Percentiles rank a stretch among this genome's conserved stretches.
Evolutionary conservation across 345 rosid species (phyloP).

Genomic region (Hypericum androsaemum): DNA sequence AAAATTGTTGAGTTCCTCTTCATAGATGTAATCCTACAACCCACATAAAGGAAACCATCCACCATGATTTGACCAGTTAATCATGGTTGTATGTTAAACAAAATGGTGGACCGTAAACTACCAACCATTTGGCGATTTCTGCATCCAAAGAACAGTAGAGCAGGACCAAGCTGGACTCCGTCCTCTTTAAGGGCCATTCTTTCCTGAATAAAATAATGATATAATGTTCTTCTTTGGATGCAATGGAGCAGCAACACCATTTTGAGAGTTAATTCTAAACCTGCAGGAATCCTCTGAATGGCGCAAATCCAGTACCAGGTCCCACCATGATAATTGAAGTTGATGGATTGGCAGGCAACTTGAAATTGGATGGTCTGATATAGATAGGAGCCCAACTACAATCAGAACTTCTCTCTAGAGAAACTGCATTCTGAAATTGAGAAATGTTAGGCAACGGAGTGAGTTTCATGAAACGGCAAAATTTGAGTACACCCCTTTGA

Average conservation of each 20-base stretch:
- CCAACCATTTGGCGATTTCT: constrained; percentile 24
- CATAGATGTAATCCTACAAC: constrained; percentile 23
- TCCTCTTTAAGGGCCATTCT: constrained; percentile 20
- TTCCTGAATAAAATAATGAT: constrained; percentile 13
- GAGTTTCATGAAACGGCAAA: no score
- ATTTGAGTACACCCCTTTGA: no score
- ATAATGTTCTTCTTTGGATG: neutral
- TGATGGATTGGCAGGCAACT: constrained; percentile 22
- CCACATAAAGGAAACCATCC: neutral
- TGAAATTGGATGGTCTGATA: constrained; percentile 22
- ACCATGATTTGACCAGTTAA: neutral
- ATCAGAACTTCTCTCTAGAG: constrained; percentile 19
- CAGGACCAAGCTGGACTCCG: constrained; percentile 18
- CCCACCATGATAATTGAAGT: constrained; percentile 25
- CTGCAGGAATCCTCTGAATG: constrained; percentile 26
- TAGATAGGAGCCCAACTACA: constrained; percentile 25
- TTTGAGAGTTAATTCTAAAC: constrained; percentile 4
- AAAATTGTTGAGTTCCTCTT: constrained; percentile 22
- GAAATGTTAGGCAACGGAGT: neutral
- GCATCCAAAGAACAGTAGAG: constrained; percentile 24
- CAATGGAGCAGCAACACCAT: neutral
- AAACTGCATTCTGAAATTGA: constrained; percentile 14
- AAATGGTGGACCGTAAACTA: neutral
- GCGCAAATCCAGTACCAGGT: constrained; percentile 28
- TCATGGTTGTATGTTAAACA: neutral